Base-by-base conservation (phyloP, 768 basidiomycete species). In the Gloeostereum incarnatum region DNA sequence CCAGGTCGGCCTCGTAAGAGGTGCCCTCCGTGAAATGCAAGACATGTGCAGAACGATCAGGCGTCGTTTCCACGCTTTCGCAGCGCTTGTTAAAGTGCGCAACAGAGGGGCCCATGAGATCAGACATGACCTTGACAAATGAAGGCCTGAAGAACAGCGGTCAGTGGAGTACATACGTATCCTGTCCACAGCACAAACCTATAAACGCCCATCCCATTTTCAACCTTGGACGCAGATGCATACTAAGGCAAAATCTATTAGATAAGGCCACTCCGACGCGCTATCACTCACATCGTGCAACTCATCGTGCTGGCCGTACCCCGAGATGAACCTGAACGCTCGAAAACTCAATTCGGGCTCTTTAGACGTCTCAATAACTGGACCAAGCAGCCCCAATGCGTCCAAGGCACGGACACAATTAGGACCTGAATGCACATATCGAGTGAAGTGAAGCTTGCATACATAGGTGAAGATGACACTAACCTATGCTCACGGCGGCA, bases 31-130 rank as follows among this genome's bases (percentile, higher is more conserved):
- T 47, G 42, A 78, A 79, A 18, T 61, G 56, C 4, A 78, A 49
- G 6, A 57, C 44, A 5, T 61, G 51, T 3, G 49, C 51, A 4
- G 53, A 56, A 6, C 56, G 53, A 14, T 33, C 20, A 6, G 49
- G 37, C 9, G 52, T 18, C 17, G 39, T 40, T 16, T 55, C 49
- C n/a, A 71, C 48, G 7, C 56, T 58, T 8, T 48, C 54, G 46
- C 69, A 71, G 8, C 71, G 69, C 45, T 72, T 75, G 48, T 68
- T 61, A 54, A 77, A 71, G 45, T 71, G 69, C 4, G 63, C 55
- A 22, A 52, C 49, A 6, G 54, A 46, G 0, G 66, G 59, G 42
- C 75, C 62, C 18, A 75, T 36, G 14, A 65, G 54, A 5, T 58
- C 58, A 4, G 65, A 52, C 19, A 78, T 49, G 1, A 70, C 69